phyloP scores from a whole-genome alignment of 129 eudicot species.

The Centaurea solstitialis region DNA sequence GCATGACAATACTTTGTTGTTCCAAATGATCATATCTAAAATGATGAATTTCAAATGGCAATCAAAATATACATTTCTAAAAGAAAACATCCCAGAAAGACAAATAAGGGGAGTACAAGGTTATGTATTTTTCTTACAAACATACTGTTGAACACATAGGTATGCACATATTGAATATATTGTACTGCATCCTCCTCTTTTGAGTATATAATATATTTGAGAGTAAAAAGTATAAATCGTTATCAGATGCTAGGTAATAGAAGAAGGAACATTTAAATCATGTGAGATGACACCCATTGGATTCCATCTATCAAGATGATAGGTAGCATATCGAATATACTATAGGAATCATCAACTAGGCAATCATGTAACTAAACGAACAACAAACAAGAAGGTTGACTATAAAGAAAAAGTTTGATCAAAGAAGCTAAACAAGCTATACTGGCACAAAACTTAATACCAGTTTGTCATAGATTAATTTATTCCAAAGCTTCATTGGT shows the following conservation, averaged over 20 bases:
- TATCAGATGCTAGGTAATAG: not conserved
- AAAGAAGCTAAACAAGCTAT: not conserved
- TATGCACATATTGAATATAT: constrained; percentile 75
- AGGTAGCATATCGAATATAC: not conserved
- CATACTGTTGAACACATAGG: constrained; percentile 62
- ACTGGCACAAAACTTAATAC: not conserved
- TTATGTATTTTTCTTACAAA: constrained; percentile 46
- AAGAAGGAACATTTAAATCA: not conserved
- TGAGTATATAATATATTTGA: constrained; percentile 65
- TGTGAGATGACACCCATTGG: not conserved
- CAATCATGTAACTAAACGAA: not conserved
- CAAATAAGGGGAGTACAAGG: constrained; percentile 8
- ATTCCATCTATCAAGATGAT: constrained; percentile 8
- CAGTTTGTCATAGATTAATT: not conserved
- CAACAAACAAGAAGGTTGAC: not conserved
- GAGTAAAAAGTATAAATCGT: not conserved
- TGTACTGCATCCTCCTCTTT: constrained; percentile 79
- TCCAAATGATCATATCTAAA: constrained; percentile 76
- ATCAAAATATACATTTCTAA: constrained; percentile 6
- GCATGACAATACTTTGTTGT: constrained; percentile 83
- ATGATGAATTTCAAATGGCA: not conserved
- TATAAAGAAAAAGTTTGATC: no score
- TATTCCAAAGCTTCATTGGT: no score
- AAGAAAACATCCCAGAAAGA: not conserved
- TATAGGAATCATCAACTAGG: not conserved